phyloP scores from a whole-genome alignment of 805 yeast genomes.

The Starmerella lactis-condensi region DNA sequence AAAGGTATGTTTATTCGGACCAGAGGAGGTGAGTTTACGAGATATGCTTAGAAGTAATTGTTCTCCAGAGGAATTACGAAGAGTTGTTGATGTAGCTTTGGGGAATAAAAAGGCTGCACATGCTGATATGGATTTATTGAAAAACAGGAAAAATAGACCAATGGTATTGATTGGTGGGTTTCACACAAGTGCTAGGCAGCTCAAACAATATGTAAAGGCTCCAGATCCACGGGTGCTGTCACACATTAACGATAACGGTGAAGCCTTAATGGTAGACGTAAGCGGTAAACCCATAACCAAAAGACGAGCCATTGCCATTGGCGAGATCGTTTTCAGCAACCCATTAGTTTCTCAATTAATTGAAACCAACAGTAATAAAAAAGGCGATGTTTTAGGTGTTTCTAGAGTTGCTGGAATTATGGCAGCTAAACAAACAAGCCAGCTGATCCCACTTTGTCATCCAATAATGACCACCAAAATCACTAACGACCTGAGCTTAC shows the following conservation, averaged over 20 bases:
- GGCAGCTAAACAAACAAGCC: slow-evolving; percentile 33
- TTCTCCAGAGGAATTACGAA: slow-evolving; percentile 24
- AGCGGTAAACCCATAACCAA: slow-evolving; percentile 25
- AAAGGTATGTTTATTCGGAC: slow-evolving; percentile 37
- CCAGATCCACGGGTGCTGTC: slow-evolving; percentile 18
- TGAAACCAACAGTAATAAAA: slow-evolving; percentile 25
- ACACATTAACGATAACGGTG: slow-evolving; percentile 27
- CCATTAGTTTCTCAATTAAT: slow-evolving; percentile 22
- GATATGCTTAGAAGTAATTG: slow-evolving; percentile 27
- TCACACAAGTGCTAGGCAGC: background rate
- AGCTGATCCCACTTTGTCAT: slow-evolving; percentile 35
- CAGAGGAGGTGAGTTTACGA: slow-evolving; percentile 32
- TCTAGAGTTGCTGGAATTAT: slow-evolving; percentile 35
- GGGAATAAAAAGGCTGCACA: slow-evolving; percentile 32
- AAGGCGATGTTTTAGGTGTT: slow-evolving; percentile 34
- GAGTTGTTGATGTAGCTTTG: slow-evolving; percentile 30
- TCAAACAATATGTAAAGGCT: background rate
- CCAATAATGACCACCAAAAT: slow-evolving; percentile 30
- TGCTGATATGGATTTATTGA: slow-evolving; percentile 33
- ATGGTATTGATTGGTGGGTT: slow-evolving; percentile 41
- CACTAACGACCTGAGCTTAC: slow-evolving; percentile 21
- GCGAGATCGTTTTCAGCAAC: slow-evolving; percentile 27
- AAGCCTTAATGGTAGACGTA: slow-evolving; percentile 34
- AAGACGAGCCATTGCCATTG: slow-evolving; percentile 30
- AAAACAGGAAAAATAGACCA: slow-evolving; percentile 32